phyloP scores from a whole-genome alignment of 192 early-diverging fungal species.

The Gamsiella multidivaricata region DNA sequence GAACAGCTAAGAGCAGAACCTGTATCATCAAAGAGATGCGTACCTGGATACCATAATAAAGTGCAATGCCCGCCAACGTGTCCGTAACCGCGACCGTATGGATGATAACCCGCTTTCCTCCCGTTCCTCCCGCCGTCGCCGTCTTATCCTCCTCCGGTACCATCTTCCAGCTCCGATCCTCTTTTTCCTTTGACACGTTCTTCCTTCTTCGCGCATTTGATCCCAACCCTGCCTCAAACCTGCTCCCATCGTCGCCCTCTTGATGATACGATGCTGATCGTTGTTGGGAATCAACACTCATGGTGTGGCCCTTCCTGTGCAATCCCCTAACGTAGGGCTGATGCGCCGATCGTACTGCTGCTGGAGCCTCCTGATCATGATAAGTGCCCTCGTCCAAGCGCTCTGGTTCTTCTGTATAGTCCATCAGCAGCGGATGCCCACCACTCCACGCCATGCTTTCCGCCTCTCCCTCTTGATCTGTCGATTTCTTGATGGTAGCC shows the following conservation, averaged over 20 bases:
- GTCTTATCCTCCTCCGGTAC: neutral
- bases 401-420: constrained; percentile 29
- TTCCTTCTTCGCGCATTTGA: constrained; percentile 5
- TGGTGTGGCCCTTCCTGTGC: constrained; percentile 27
- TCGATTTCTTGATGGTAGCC: neutral
- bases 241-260: neutral
- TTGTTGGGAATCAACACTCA: constrained; percentile 28
- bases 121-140: neutral
- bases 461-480: constrained; percentile 4
- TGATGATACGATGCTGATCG: neutral
- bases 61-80: constrained; percentile 60
- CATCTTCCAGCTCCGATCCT: constrained; percentile 4
- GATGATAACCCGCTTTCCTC: constrained; percentile 49
- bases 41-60: constrained; percentile 65
- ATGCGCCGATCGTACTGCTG: neutral
- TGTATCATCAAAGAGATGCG: neutral
- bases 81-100: constrained; percentile 55
- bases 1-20: neutral
- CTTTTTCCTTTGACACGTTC: constrained; percentile 11
- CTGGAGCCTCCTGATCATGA: neutral
- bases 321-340: neutral
- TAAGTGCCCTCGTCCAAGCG: neutral
- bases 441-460: constrained; percentile 31
- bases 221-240: neutral
- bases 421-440: constrained; percentile 30